Base-by-base conservation (phyloP, 2,329 filamentous ascomycete species). In the Diaporthe aspalathi region DNA sequence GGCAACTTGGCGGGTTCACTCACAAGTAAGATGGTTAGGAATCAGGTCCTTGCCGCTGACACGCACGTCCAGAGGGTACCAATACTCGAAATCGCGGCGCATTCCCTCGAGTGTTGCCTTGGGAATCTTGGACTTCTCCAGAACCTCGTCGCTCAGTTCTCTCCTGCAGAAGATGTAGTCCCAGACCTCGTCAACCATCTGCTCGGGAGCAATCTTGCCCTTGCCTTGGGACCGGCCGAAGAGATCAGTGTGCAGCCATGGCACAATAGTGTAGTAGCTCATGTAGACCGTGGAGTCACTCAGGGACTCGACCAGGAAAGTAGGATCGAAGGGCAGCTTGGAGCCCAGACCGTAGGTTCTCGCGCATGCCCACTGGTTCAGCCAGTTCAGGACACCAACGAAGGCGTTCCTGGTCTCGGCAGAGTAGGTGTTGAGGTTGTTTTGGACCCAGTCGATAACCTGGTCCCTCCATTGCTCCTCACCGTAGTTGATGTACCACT, bases 401-500 rank as follows among this genome's bases (percentile, higher is more conserved):
- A 98, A 97, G 8, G 89, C 90, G 79, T 95, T 89, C 82, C 91
- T 92, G 62, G 94, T 92, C 79, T 95, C 93, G 40, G 85, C 80
- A n/a, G 87, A 90, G 83, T 93, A 98, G 9, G 93, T 93, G 81
- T 98, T 93, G 73, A 98, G 84, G 38, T 89, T 89, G 78, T 91
- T 90, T 68, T 89, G 88, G 57, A 97, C 90, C 79, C 93, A 91
- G 75, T 91, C 87, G 68, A 95, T 85, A 17, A 93, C 94, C 53
- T 88, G 86, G 74, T 93, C 84, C 79, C 93, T 93, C 96, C 96
- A 98, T 63, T 91, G 88, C 53, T 94, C 93, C 83, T 95, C 93
- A 73, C 96, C 96, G 78, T 99, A 99, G 83, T 98, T 95, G 77
- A 99, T 86, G 84, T 97, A 99, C 95, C 96, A 99, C 83, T 99